Percentiles rank a stretch among this genome's conserved stretches.
Conservation (phyloP, 1,139 yeast genomes). For the Geotrichum restrictum region DNA sequence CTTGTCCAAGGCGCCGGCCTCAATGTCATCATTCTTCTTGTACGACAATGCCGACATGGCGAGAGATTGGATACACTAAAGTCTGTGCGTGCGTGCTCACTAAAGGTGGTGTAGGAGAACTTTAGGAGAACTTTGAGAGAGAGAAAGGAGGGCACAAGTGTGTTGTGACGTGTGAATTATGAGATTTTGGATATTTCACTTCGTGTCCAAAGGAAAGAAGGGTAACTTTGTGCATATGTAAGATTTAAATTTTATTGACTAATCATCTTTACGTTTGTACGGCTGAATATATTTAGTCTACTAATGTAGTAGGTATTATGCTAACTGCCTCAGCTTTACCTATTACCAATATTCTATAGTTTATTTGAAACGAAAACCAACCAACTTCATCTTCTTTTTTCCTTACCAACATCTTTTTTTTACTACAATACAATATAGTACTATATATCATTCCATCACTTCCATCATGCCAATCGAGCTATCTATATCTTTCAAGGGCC, state of each 20-base stretch:
- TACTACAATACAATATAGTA: neutral
- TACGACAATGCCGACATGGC: constrained; percentile 74
- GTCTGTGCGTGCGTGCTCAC: neutral
- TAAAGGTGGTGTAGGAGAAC: neutral
- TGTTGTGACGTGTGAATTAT: constrained; percentile 5
- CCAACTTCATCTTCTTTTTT: neutral
- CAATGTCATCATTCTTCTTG: constrained; percentile 78
- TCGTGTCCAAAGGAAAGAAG: neutral
- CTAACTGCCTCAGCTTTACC: neutral
- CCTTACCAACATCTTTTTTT: neutral
- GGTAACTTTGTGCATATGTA: neutral
- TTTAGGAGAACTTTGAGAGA: neutral
- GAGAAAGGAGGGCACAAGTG: neutral
- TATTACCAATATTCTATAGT: neutral
- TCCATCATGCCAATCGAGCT: constrained; percentile 8
- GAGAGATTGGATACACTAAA: neutral
- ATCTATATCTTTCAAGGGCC: constrained; percentile 18
- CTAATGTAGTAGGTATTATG: neutral
- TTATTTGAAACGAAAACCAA: neutral
- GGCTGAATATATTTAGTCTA: neutral
- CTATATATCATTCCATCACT: neutral
- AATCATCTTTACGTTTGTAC: neutral
- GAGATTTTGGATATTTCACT: constrained; percentile 1
- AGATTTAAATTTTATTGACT: no score
- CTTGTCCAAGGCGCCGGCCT: constrained; percentile 75